Evolutionary conservation across 441 rosid species (phyloP).

Genomic region (Bocquillonia castaneifolia): DNA sequence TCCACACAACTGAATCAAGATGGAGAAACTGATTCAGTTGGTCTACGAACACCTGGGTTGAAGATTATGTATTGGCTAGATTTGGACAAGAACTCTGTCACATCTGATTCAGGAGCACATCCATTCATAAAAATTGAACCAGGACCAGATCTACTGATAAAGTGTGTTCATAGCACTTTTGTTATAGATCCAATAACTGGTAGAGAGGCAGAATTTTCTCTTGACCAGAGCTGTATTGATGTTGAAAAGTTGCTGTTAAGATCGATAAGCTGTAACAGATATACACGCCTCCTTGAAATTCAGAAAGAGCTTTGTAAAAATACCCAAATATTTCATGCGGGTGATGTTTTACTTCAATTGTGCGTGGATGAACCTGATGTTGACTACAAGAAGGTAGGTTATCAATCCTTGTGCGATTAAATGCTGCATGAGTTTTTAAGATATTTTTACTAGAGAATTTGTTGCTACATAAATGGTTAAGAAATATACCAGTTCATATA

Average conservation of each 20-base stretch:
- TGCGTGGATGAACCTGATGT: conserved; percentile 45
- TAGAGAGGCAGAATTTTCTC: conserved; percentile 75
- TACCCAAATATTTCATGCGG: conserved; percentile 54
- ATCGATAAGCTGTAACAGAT: conserved; percentile 85
- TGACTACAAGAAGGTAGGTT: conserved; percentile 47
- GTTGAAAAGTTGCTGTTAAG: conserved; percentile 81
- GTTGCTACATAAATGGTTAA: neutral
- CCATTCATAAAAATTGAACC: conserved; percentile 88
- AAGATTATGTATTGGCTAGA: conserved; percentile 86
- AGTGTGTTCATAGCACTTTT: conserved; percentile 73
- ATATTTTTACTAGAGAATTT: neutral
- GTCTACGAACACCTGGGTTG: conserved; percentile 75
- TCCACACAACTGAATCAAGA: conserved; percentile 60
- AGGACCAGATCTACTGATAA: conserved; percentile 75
- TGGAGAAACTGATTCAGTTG: conserved; percentile 74
- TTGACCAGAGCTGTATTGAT: conserved; percentile 82
- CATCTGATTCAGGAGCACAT: conserved; percentile 47
- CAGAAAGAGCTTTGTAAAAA: conserved; percentile 80
- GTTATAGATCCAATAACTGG: conserved; percentile 73
- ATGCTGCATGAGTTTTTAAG: conserved; percentile 6
- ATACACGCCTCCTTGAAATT: conserved; percentile 89
- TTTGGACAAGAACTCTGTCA: conserved; percentile 48
- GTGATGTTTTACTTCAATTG: conserved; percentile 65
- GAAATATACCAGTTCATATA: neutral
- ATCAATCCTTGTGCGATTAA: conserved; percentile 16